Evolutionary conservation across 2,329 filamentous ascomycete genomes (phyloP).

Genomic region (Cercospora citrullina): DNA sequence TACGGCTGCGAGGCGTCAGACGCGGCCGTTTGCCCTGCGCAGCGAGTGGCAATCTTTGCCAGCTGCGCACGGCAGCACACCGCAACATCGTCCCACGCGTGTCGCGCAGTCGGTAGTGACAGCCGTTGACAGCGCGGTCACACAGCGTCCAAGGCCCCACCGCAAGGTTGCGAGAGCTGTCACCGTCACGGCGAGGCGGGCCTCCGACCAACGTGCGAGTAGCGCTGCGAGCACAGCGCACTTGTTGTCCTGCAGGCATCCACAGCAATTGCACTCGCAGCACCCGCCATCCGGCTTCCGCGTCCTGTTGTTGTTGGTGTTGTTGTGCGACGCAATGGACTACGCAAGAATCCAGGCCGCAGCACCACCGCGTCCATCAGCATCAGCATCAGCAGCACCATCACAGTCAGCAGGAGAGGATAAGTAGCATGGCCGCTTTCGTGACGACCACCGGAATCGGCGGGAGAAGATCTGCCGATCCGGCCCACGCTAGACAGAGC

Average conservation of each 20-base stretch:
- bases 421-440: not conserved
- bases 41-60: not conserved
- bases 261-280: not conserved
- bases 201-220: not conserved
- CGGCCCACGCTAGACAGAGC: not conserved
- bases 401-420: not conserved
- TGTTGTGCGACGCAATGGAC: not conserved
- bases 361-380: not conserved
- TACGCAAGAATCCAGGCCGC: not conserved
- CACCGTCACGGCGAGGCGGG: not conserved
- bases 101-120: conserved; percentile 3
- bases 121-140: conserved; percentile 13
- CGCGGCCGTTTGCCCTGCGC: not conserved
- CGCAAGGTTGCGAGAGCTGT: not conserved
- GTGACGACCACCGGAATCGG: not conserved
- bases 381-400: not conserved
- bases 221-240: not conserved
- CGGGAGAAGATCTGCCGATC: not conserved
- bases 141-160: conserved; percentile 5
- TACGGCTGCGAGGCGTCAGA: not conserved
- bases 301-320: not conserved
- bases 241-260: not conserved
- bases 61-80: conserved; percentile 13
- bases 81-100: conserved; percentile 1
- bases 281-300: not conserved